phyloP scores from a whole-genome alignment of 257 asterid genomes.

The Ilex aquifolium region DNA sequence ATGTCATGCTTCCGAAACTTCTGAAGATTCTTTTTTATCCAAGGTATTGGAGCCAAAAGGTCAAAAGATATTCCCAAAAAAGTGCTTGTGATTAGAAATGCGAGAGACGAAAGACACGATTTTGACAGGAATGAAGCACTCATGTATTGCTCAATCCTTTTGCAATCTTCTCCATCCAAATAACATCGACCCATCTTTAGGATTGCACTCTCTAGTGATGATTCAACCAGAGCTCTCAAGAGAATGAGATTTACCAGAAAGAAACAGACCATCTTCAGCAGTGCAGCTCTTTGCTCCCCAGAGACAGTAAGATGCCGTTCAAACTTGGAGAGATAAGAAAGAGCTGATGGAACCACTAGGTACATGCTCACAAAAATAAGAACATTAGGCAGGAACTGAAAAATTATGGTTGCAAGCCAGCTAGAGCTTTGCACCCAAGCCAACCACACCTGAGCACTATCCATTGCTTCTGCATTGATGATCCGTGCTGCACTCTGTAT shows the following conservation, averaged over 20 bases:
- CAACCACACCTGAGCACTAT: conserved; percentile 87
- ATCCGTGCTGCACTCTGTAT: conserved; percentile 78
- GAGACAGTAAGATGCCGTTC: conserved; percentile 94
- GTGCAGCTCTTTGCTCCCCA: conserved; percentile 90
- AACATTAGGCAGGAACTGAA: conserved; percentile 93
- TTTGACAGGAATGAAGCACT: conserved; percentile 78
- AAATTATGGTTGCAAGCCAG: conserved; percentile 84
- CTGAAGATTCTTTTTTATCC: conserved; percentile 84
- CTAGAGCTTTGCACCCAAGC: conserved; percentile 94
- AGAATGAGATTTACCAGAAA: conserved; percentile 94
- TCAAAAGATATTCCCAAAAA: conserved; percentile 95
- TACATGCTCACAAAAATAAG: conserved; percentile 95
- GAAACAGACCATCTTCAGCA: conserved; percentile 93
- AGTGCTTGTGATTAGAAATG: conserved; percentile 84
- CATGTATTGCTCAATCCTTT: conserved; percentile 74
- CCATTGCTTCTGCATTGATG: conserved; percentile 92
- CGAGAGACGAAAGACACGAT: conserved; percentile 88
- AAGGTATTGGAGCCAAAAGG: conserved; percentile 92
- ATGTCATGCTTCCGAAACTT: conserved; percentile 87
- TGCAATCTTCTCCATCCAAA: conserved; percentile 97
- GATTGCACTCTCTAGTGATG: conserved; percentile 76
- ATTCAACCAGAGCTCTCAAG: conserved; percentile 82
- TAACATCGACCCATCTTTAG: conserved; percentile 92
- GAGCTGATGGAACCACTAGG: conserved; percentile 78
- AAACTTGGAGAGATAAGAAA: conserved; percentile 87